phyloP scores from a whole-genome alignment of 2,329 filamentous ascomycete species.

The Malbranchea zuffiana region DNA sequence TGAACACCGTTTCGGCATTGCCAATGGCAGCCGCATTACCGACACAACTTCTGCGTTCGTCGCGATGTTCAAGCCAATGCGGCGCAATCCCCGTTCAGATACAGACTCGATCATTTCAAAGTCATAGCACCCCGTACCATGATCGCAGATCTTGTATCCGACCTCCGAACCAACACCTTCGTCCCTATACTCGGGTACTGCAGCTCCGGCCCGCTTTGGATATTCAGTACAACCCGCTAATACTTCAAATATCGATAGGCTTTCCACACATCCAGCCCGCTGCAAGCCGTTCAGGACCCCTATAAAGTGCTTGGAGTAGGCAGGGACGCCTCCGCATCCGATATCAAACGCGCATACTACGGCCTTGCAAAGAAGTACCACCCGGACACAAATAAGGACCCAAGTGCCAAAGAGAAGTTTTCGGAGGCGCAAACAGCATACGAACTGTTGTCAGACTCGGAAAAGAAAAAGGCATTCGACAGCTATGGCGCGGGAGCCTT shows the following conservation, averaged over 20 bases:
- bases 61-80: constrained; percentile 30
- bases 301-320: constrained; percentile 77
- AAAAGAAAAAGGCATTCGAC: constrained; percentile 89
- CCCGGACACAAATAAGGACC: constrained; percentile 94
- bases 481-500: constrained; percentile 75
- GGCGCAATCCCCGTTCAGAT: constrained; percentile 23
- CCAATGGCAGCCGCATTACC: constrained; percentile 35
- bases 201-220: neutral
- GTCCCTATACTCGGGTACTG: constrained; percentile 24
- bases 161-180: constrained; percentile 18
- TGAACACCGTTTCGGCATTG: constrained; percentile 25
- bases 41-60: constrained; percentile 33
- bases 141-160: constrained; percentile 21
- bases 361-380: constrained; percentile 95
- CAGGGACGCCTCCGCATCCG: constrained; percentile 66
- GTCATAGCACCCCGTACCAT: constrained; percentile 18
- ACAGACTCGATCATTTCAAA: constrained; percentile 30
- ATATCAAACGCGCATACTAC: constrained; percentile 99
- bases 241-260: constrained; percentile 18
- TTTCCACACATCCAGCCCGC: constrained; percentile 40
- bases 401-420: constrained; percentile 88
- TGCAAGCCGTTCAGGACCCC: constrained; percentile 72
- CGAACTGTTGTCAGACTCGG: constrained; percentile 80
- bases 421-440: constrained; percentile 87
- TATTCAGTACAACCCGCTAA: constrained; percentile 5